Evolutionary conservation across 2,329 filamentous ascomycete species (phyloP), one percentile per base, ranked within the genome.

Genomic region (Aphanocladium album): DNA sequence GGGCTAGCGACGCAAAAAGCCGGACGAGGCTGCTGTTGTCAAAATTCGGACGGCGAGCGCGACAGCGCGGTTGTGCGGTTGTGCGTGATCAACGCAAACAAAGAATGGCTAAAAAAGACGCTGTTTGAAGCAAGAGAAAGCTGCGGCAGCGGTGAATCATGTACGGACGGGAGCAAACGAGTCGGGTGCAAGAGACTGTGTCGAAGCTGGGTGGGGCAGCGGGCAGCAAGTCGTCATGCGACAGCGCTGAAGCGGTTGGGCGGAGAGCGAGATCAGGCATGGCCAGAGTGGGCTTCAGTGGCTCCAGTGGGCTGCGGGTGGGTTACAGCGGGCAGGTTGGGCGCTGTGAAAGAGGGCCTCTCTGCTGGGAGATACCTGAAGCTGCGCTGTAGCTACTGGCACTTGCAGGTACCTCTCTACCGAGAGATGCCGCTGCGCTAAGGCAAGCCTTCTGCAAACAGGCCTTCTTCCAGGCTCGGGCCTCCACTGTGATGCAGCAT

Each of bases 191-290:
- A 30, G 21, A 35, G n/a, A n/a, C n/a, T 27, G 50, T 45, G 39
- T 41, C 27, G 46, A 25, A 60, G 58, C n/a, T 12, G 23, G 51
- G 58, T 60, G 58, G 58, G 58, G 58, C 51, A 23, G 50, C 39
- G 17, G n/a, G n/a, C n/a, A n/a, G n/a, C n/a, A 50, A 33, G 41
- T 60, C 51, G 58, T 60, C 58, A 60, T 60, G 58, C 58, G 58
- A 55, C 58, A 49, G n/a, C 17, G n/a, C n/a, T 39, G 12, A 19
- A n/a, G 47, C 12, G 47, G 53, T 30, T 33, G 45, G 33, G 55
- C 55, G 45, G 55, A 41, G 55, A 19, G 25, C 25, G 12, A 57
- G 43, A 57, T 57, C 23, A 51, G 57, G 56, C 56, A 35, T 59
- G n/a, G 25, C 35, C 12, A 3, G 21, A 17, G 43, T 49, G 55